Percentiles rank a stretch among this genome's conserved stretches.
Evolutionary conservation across 257 asterid species (phyloP).

Genomic region (Misopates orontium): DNA sequence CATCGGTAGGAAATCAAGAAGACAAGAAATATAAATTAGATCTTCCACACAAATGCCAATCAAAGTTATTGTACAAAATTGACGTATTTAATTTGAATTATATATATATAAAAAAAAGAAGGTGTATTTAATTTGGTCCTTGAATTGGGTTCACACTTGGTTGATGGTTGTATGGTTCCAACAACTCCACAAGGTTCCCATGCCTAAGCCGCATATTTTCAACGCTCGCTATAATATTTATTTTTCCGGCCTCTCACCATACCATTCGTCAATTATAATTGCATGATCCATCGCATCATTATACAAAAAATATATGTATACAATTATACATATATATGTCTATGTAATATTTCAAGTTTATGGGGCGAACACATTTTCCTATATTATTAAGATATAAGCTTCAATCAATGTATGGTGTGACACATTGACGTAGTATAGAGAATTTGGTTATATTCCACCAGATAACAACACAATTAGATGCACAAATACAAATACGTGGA

Average conservation of each 20-base stretch:
- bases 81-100: background rate
- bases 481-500: too few relatives aligned
- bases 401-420: background rate
- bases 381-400: background rate
- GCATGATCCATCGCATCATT: too few relatives aligned
- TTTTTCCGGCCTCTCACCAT: too few relatives aligned
- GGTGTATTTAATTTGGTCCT: too few relatives aligned
- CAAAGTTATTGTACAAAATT: constrained; percentile 2
- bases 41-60: constrained; percentile 32
- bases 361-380: background rate
- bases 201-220: constrained; percentile 11
- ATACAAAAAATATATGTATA: too few relatives aligned
- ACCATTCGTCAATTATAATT: too few relatives aligned
- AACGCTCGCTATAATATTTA: too few relatives aligned
- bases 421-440: background rate
- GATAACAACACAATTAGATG: too few relatives aligned
- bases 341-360: background rate
- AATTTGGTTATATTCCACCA: background rate
- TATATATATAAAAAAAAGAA: too few relatives aligned
- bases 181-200: constrained; percentile 19
- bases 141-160: background rate
- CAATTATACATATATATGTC: too few relatives aligned
- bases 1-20: constrained; percentile 29
- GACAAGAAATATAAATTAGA: constrained; percentile 36
- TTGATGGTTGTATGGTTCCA: too few relatives aligned